Percentiles rank a stretch among this genome's conserved stretches.
These are phyloP conservation scores for Scheffersomyces quercinus DNA, from an alignment of 1,139 yeast species.

Conservation along the genomic window DNA sequence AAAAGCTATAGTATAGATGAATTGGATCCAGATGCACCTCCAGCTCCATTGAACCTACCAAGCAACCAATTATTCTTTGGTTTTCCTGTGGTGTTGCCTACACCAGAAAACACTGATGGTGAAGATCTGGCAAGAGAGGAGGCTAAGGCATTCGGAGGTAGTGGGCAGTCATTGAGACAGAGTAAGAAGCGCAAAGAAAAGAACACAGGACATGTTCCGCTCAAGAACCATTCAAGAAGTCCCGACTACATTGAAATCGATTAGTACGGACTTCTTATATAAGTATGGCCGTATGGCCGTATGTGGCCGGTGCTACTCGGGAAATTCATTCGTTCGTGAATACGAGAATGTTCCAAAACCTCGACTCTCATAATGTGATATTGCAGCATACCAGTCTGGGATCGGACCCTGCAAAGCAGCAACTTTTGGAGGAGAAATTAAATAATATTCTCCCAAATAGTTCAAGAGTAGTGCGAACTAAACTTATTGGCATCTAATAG, in stretches of 20 bases:
- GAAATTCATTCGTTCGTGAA: no score
- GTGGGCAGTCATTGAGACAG: conserved; percentile 72
- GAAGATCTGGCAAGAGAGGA: conserved; percentile 36
- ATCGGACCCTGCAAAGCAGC: no score
- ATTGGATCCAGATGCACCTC: conserved; percentile 55
- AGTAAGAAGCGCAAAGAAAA: conserved; percentile 72
- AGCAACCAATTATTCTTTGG: conserved; percentile 92
- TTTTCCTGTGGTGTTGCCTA: conserved; percentile 79
- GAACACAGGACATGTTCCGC: conserved; percentile 41
- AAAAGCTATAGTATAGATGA: conserved; percentile 32
- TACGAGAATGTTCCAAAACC: no score
- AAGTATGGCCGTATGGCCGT: neutral
- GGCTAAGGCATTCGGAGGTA: conserved; percentile 49
- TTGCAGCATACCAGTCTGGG: no score
- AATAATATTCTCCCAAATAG: no score
- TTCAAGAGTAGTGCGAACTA: no score
- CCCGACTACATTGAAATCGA: conserved; percentile 84
- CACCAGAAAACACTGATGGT: conserved; percentile 42
- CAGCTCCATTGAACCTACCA: conserved; percentile 74
- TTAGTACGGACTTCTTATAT: conserved; percentile 21
- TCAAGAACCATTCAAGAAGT: conserved; percentile 56
- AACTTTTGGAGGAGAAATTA: no score
- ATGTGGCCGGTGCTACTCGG: no score
- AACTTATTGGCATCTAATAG: no score
- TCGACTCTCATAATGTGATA: no score